Percentiles rank a stretch among this genome's conserved stretches.
Evolutionary conservation across 495 filamentous ascomycete genomes (phyloP).

Genomic region (Hyphodiscus hymeniophilus): DNA sequence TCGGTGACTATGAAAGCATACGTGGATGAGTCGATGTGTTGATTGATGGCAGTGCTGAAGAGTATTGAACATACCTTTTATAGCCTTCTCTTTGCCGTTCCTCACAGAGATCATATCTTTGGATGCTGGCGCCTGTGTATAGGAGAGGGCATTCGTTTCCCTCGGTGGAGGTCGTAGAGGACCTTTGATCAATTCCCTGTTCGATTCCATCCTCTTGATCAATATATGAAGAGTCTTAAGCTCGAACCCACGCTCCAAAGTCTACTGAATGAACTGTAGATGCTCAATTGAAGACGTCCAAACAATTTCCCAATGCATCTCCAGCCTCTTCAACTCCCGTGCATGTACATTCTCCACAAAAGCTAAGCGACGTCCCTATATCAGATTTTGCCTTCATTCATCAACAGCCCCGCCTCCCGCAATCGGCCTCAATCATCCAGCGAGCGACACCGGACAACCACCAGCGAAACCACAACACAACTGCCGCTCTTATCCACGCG

Average conservation of each 20-base stretch:
- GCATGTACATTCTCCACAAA: too few species aligned
- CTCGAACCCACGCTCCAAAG: too few species aligned
- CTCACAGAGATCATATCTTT: conserved; percentile 27
- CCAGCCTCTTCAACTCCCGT: too few species aligned
- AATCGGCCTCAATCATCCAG: conserved; percentile 7
- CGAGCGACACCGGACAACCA: conserved; percentile 22
- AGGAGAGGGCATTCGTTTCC: conserved; percentile 13
- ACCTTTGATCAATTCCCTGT: conserved; percentile 11
- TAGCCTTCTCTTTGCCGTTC: conserved; percentile 11
- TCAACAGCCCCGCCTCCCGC: conserved; percentile 8
- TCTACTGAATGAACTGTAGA: too few species aligned
- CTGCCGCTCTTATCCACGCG: conserved; percentile 8
- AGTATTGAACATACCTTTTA: conserved; percentile 7
- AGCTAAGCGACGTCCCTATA: too few species aligned
- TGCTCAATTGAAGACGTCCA: too few species aligned
- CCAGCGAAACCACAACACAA: conserved; percentile 10
- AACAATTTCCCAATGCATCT: too few species aligned
- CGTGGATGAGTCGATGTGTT: background rate
- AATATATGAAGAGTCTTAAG: too few species aligned
- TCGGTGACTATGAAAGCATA: conserved; percentile 9
- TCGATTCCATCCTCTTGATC: background rate
- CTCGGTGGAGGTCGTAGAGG: conserved; percentile 11
- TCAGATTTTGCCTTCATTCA: background rate
- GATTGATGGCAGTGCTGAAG: background rate
- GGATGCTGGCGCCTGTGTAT: conserved; percentile 26